Evolutionary conservation across 2,329 filamentous ascomycete genomes (phyloP), one percentile per base, ranked within the genome.

Genomic region (Diatrype stigma): DNA sequence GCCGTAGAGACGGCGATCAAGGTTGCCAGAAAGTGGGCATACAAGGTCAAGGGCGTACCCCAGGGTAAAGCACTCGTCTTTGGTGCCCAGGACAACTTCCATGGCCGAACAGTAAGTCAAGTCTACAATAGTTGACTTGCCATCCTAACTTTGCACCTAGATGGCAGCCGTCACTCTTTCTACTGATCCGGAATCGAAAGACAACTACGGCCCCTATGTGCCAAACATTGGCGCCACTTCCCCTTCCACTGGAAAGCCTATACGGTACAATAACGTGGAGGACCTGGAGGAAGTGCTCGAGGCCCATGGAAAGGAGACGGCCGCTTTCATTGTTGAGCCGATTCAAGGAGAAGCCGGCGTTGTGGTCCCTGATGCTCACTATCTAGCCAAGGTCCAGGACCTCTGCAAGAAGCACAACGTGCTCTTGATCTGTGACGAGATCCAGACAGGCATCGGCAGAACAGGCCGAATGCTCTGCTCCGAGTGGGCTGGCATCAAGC

Each of bases 271-370:
- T 75, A 89, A 91, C 67, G 81, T 94, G 55, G 76, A 79, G 28
- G 90, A 95, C 63, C 76, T 97, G 10, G 87, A 91, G 62, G 85
- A 83, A 54, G 87, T 86, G 2, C 79, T 99, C 45, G 86, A 92
- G 67, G 80, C 79, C 42, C 88, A 96, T 62, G 92, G 93, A 51
- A 81, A 86, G 65, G 86, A 93, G 64, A 91, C 91, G 21, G 93
- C 93, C 44, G 93, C 90, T 12, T 95, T 97, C 77, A 84, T 97
- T 49, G 87, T 96, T 28, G 93, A 97, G 77, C 93, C 93, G 32
- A 97, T 97, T 58, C 93, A 99, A 75, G 94, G 94, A 53, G 94
- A 97, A 75, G 94, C 94, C 1, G 94, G 94, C 56, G 96, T 99
- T 45, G 89, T 97, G 12, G 94, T 97, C 10, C 94, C 94, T 6